phyloP scores from a whole-genome alignment of 1,139 yeast species.

The Zhuliangozyma blackwelliae region DNA sequence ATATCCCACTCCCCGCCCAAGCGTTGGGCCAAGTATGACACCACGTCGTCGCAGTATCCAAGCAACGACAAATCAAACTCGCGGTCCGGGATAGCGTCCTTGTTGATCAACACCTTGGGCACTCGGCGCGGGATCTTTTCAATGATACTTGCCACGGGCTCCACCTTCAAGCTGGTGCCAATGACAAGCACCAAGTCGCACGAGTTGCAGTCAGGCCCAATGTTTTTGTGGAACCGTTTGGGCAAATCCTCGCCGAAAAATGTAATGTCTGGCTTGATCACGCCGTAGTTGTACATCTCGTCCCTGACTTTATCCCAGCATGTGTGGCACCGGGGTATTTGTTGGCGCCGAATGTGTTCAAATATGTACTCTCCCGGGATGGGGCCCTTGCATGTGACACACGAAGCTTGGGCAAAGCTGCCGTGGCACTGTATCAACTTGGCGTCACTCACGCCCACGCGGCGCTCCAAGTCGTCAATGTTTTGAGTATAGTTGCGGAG shows the following conservation, averaged over 20 bases:
- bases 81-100: constrained; percentile 71
- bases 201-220: constrained; percentile 50
- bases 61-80: constrained; percentile 77
- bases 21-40: constrained; percentile 54
- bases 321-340: constrained; percentile 68
- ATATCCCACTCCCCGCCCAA: constrained; percentile 58
- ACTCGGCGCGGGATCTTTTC: constrained; percentile 61
- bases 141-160: constrained; percentile 87
- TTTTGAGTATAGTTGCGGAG: constrained; percentile 88
- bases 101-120: constrained; percentile 79
- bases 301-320: constrained; percentile 48
- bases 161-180: constrained; percentile 89
- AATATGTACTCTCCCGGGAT: constrained; percentile 66
- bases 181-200: constrained; percentile 81
- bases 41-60: constrained; percentile 88
- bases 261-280: constrained; percentile 88
- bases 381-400: constrained; percentile 69
- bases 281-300: constrained; percentile 55
- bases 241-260: constrained; percentile 93
- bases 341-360: constrained; percentile 53
- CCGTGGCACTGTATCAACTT: constrained; percentile 91
- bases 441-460: constrained; percentile 68
- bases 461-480: constrained; percentile 81
- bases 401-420: constrained; percentile 83
- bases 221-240: constrained; percentile 54